Evolutionary conservation across 1,284 basidiomycete species (phyloP), one percentile per base, ranked within the genome.

Genomic region (Apiotrichum laibachii): DNA sequence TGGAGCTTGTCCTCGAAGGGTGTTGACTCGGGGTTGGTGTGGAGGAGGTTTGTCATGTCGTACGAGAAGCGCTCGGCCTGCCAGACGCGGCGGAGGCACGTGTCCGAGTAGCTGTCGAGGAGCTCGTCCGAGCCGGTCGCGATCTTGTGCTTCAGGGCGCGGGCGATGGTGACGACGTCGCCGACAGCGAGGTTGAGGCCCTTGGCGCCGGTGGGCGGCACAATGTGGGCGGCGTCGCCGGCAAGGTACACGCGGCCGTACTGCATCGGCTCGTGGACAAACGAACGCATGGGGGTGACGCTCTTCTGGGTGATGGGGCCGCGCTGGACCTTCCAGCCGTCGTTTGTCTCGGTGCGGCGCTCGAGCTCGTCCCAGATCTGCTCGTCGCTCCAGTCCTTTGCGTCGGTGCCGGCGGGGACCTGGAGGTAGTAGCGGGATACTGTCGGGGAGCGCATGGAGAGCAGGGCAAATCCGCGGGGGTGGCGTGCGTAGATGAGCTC

Each of bases 31-130:
- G 50, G 62, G 56, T 58, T 52, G 50, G 59, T 60, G 62, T 63
- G 62, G 43, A 63, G 62, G 44, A 63, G 47, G 54, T 58, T 63
- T 21, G 62, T 63, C 62, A 63, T 63, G 59, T 63, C 62, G 62
- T 63, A 63, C 26, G 50, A 53, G 59, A 63, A 63, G 48, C 62
- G 59, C 62, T 63, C 62, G 15, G 62, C 62, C 62, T 63, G 62
- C 62, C 62, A 63, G 33, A 63, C 62, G 31, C 62, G 62, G 9
- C 40, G 34, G 33, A 63, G 59, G 44, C 62, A 63, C 11, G 42
- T 55, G 47, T 63, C 62, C 37, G 56, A 58, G 59, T 63, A 63
- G 16, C 35, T 33, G 43, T 61, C 31, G 48, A 63, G 59, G 21
- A 59, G 59, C n/a, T 56, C 56, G 44, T 55, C 51, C n/a, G 19